phyloP scores from a whole-genome alignment of 2,329 filamentous ascomycete species.

The Talaromyces sp. region DNA sequence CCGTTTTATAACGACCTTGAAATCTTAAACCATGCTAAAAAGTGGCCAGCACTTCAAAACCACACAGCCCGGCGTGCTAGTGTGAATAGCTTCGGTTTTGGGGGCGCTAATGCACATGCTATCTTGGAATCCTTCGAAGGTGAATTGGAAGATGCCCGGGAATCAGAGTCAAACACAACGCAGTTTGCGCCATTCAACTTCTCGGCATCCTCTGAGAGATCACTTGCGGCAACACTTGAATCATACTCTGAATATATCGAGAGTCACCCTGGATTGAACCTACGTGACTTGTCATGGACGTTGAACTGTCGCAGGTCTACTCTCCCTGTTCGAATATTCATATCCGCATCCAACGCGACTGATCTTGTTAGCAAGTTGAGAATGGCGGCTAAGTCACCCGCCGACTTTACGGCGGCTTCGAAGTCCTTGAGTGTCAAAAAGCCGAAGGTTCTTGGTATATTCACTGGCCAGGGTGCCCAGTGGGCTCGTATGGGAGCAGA shows the following conservation, averaged over 20 bases:
- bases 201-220: slow-evolving; percentile 24
- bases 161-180: background rate
- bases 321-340: slow-evolving; percentile 16
- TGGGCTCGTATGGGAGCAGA: slow-evolving; percentile 34
- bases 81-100: slow-evolving; percentile 51
- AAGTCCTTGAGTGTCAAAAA: slow-evolving; percentile 10
- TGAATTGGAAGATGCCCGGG: background rate
- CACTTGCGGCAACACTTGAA: slow-evolving; percentile 13
- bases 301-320: slow-evolving; percentile 26
- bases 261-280: background rate
- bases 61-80: slow-evolving; percentile 38
- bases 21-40: slow-evolving; percentile 21
- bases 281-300: slow-evolving; percentile 24
- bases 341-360: slow-evolving; percentile 13
- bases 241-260: slow-evolving; percentile 16
- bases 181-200: slow-evolving; percentile 22
- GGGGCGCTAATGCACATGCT: slow-evolving; percentile 41
- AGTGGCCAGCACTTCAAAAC: slow-evolving; percentile 27
- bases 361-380: slow-evolving; percentile 15
- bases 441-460: slow-evolving; percentile 25
- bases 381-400: slow-evolving; percentile 1
- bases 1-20: slow-evolving; percentile 28
- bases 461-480: slow-evolving; percentile 38
- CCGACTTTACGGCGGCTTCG: slow-evolving; percentile 1
- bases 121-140: slow-evolving; percentile 40